These are phyloP conservation scores for Pharnaceum exiguum DNA, from an alignment of 148 eudicot genomes.

Conservation along the genomic window DNA sequence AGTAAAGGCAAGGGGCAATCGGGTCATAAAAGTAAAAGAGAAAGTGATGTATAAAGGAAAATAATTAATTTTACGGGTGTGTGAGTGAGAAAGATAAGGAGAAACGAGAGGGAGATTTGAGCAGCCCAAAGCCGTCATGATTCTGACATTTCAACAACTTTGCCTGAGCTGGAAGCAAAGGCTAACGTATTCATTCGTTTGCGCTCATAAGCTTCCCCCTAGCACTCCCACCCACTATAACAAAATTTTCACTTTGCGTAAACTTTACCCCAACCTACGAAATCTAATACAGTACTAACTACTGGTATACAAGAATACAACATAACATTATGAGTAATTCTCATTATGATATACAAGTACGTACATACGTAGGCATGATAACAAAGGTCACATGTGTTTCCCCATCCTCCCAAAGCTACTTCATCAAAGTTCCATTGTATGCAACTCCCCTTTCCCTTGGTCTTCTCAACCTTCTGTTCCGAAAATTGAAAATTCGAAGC, in stretches of 20 bases:
- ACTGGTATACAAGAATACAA: too few species aligned
- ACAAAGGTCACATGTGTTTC: conserved; percentile 18
- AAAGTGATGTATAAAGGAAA: neutral
- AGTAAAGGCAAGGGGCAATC: neutral
- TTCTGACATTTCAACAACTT: conserved; percentile 24
- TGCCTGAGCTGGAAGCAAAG: conserved; percentile 25
- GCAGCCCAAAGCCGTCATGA: conserved; percentile 24
- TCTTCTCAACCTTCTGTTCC: too few species aligned
- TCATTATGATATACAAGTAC: neutral
- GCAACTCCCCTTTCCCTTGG: too few species aligned
- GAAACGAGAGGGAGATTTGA: conserved; percentile 11
- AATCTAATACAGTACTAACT: too few species aligned
- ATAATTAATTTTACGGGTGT: neutral
- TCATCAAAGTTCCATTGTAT: conserved; percentile 26
- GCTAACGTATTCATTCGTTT: conserved; percentile 7
- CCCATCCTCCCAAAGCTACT: neutral
- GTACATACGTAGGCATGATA: conserved; percentile 6
- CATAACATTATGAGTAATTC: too few species aligned
- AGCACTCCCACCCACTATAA: conserved; percentile 1
- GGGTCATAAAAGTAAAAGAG: neutral
- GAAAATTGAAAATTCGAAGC: too few species aligned
- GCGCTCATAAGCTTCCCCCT: neutral
- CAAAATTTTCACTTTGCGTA: conserved; percentile 23
- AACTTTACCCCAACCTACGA: conserved; percentile 14
- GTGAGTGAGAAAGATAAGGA: neutral